Base-by-base conservation (phyloP, 1,139 yeast genomes). In the Debaryomycetaceae sp. region DNA sequence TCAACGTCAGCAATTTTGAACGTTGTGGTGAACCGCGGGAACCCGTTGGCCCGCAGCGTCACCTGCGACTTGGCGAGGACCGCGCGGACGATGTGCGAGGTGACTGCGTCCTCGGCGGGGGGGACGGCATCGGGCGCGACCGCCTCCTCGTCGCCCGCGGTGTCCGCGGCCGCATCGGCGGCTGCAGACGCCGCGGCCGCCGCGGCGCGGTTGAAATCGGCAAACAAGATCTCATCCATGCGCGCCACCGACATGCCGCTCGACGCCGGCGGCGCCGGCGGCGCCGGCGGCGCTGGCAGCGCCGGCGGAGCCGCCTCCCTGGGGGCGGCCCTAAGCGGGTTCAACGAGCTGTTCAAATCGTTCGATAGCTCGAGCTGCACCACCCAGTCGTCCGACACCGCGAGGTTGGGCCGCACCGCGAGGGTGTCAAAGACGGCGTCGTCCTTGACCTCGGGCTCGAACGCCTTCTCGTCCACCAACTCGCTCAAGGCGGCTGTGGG, bases 361-460 rank as follows among this genome's bases (percentile, higher is more conserved):
- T 75, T 70, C 0, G 85, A 71, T 21, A 81, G 48, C 34, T 69
- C 72, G 29, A 82, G 52, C 44, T 81, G 89, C 10, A 71, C 65
- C 16, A 73, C 61, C 89, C 91, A 83, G 42, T 78, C 71, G 25
- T 65, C 64, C 2, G 83, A 65, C 0, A 67, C 61, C 1, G 78
- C 71, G 24, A 76, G 58, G 24, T 62, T 56, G 2, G 65, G 58
- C 27, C 49, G 46, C 7, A 47, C 48, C 11, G 10, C 11, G 26
- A 66, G 56, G 4, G 36, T 43, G 29, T 60, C 56, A 40, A 65
- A 66, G 1, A 48, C 48, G 4, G 45, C 42, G 4, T 56, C 66
- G 34, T 58, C 54, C 2, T 49, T 37, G 14, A 67, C 50, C 53
- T 59, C 78, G 0, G 91, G 91, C 51, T 83, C 93, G 44, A 73